Evolutionary conservation across 805 yeast species (phyloP).

Genomic region (Huiozyma naganishii): DNA sequence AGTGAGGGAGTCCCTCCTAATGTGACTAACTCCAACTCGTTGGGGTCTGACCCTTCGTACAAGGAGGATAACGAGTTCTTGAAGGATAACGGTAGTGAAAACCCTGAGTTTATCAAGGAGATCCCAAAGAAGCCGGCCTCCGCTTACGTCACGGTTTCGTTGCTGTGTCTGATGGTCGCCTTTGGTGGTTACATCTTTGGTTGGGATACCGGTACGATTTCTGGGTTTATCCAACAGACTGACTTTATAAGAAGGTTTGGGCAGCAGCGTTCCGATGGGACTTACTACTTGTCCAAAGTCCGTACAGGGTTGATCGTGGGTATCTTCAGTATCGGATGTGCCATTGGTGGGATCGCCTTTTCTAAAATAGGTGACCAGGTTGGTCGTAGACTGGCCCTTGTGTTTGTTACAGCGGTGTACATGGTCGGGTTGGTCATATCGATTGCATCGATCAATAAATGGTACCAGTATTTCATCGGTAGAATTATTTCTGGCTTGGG

Average conservation of each 20-base stretch:
- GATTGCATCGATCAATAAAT: constrained; percentile 40
- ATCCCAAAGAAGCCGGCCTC: constrained; percentile 14
- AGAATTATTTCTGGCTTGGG: constrained; percentile 66
- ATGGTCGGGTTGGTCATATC: constrained; percentile 60
- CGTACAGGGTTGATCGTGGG: constrained; percentile 50
- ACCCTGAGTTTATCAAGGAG: neutral
- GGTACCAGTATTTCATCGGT: constrained; percentile 68
- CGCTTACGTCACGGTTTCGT: constrained; percentile 17
- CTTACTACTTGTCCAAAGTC: constrained; percentile 36
- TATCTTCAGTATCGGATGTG: constrained; percentile 46
- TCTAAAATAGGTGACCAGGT: constrained; percentile 49
- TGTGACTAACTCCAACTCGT: constrained; percentile 1
- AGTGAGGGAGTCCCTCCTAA: neutral
- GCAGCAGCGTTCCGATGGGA: constrained; percentile 17
- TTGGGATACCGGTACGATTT: constrained; percentile 74
- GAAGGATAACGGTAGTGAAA: neutral
- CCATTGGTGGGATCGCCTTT: constrained; percentile 55
- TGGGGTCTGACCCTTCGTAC: neutral
- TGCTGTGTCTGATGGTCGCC: constrained; percentile 39
- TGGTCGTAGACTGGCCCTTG: constrained; percentile 58
- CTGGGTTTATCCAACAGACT: constrained; percentile 52
- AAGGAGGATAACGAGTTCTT: constrained; percentile 1
- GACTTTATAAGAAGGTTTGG: constrained; percentile 55
- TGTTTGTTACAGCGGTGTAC: constrained; percentile 50
- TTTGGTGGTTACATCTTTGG: constrained; percentile 55